Evolutionary conservation across 2,329 filamentous ascomycete species (phyloP).

Genomic region (Fusarium brachygibbosum): DNA sequence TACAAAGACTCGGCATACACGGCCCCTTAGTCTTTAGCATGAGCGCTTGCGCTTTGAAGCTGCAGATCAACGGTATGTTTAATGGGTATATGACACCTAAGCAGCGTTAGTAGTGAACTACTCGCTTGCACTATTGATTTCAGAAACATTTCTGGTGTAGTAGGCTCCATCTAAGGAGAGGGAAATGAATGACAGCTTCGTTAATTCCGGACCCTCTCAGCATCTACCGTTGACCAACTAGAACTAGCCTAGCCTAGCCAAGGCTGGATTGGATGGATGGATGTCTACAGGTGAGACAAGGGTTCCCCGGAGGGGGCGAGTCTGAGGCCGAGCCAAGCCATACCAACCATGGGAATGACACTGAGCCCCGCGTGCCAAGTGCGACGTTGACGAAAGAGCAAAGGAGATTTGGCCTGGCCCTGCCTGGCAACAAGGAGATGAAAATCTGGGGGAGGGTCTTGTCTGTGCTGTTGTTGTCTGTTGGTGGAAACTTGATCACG

Average conservation of each 20-base stretch:
- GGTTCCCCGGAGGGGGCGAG: constrained; percentile 10
- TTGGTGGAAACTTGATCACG: no score
- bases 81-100: no score
- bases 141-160: not conserved
- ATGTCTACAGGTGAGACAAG: constrained; percentile 4
- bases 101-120: not conserved
- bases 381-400: constrained; percentile 1
- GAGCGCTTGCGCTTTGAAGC: no score
- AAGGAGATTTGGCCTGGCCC: no score
- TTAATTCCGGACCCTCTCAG: constrained; percentile 29
- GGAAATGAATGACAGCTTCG: not conserved
- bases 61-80: not conserved
- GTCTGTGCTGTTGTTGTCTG: constrained; percentile 3
- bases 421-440: not conserved
- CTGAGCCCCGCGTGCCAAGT: constrained; percentile 37
- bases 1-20: not conserved
- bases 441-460: constrained; percentile 32
- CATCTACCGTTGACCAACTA: constrained; percentile 11
- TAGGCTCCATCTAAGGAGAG: not conserved
- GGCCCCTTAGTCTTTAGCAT: no score
- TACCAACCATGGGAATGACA: not conserved
- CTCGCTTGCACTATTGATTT: constrained; percentile 1
- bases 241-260: not conserved
- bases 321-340: constrained; percentile 14
- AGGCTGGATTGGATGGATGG: not conserved